Conservation (phyloP, 1,139 yeast genomes). For the Meyerozyma elateridarum region DNA sequence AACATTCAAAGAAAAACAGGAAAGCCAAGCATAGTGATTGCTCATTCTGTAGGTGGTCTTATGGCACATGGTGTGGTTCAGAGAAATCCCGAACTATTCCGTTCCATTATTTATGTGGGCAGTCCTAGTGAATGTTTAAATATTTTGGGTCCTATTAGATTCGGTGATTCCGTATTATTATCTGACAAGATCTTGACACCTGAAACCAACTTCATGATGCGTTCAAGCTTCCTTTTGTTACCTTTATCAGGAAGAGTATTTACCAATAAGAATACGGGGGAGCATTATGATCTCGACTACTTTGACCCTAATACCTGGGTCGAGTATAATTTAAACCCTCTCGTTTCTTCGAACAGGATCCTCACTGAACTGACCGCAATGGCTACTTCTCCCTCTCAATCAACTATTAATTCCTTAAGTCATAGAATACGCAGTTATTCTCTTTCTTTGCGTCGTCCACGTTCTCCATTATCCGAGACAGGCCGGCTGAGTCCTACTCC, state of each 20-base stretch:
- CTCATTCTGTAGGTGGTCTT: constrained; percentile 93
- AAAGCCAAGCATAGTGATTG: constrained; percentile 64
- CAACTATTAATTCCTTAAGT: neutral
- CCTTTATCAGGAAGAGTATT: constrained; percentile 75
- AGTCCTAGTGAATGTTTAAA: constrained; percentile 82
- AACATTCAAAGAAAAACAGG: constrained; percentile 36
- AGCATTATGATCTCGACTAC: constrained; percentile 63
- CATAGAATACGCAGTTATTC: neutral
- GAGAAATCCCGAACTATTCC: constrained; percentile 57
- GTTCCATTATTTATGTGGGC: constrained; percentile 78
- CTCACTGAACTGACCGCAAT: neutral
- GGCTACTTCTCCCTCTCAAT: constrained; percentile 1
- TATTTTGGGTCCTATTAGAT: constrained; percentile 78
- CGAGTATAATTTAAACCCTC: constrained; percentile 67
- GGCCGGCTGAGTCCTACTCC: constrained; percentile 1
- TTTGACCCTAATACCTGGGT: constrained; percentile 82
- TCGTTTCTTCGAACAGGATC: constrained; percentile 49
- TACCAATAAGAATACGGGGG: constrained; percentile 52
- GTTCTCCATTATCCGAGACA: constrained; percentile 1
- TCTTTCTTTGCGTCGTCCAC: neutral
- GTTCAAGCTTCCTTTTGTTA: constrained; percentile 73
- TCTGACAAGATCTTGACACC: constrained; percentile 72
- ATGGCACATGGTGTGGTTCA: constrained; percentile 78
- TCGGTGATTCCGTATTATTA: constrained; percentile 74
- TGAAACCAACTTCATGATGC: constrained; percentile 83